Conservation (phyloP, 345 rosid genomes). For the Eucalyptus camaldulensis region DNA sequence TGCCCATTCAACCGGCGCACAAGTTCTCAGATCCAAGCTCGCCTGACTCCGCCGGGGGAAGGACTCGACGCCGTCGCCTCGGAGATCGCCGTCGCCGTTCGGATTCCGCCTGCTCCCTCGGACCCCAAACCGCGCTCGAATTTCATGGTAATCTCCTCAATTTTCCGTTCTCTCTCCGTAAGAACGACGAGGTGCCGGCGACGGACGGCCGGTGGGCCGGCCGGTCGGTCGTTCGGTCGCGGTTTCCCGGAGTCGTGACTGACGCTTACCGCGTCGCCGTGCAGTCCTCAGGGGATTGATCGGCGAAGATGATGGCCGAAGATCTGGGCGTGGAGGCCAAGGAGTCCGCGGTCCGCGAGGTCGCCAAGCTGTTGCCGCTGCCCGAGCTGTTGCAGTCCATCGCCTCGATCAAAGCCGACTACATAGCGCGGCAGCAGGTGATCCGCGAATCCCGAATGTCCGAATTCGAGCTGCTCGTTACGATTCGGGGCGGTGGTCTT, state of each 20-base stretch:
- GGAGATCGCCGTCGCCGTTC: not conserved
- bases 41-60: not conserved
- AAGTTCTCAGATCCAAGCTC: not conserved
- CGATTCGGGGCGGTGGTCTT: not conserved
- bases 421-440: conserved; percentile 94
- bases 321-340: conserved; percentile 99
- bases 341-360: conserved; percentile 98
- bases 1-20: not conserved
- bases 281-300: not conserved
- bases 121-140: not conserved
- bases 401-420: conserved; percentile 82
- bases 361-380: conserved; percentile 82
- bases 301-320: conserved; percentile 55
- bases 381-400: conserved; percentile 87
- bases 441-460: not conserved
- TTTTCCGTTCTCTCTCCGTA: not conserved
- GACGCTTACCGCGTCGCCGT: not conserved
- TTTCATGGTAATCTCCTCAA: not conserved
- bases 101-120: not conserved
- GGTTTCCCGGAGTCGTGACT: not conserved
- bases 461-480: not conserved
- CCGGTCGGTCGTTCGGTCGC: not conserved
- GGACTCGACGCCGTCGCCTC: not conserved
- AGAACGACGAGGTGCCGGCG: not conserved
- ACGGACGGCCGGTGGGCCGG: not conserved